Percentiles rank a stretch among this genome's conserved stretches.
phyloP scores from a whole-genome alignment of 208 protist genomes.

The Leishmania arabica region DNA sequence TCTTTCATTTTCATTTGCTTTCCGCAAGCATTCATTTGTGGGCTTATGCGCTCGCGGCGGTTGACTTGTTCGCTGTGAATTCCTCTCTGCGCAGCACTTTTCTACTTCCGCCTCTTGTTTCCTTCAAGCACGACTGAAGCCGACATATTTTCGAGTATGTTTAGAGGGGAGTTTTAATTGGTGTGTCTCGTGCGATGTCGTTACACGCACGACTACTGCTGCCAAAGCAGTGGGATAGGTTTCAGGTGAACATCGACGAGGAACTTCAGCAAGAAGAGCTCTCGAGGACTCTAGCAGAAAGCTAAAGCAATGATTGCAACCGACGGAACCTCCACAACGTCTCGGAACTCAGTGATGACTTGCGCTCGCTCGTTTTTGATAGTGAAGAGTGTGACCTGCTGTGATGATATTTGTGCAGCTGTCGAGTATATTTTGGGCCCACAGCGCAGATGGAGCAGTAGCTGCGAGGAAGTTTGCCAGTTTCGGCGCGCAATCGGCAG shows the following conservation, averaged over 20 bases:
- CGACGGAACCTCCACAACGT: constrained; percentile 37
- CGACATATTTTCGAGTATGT: background rate
- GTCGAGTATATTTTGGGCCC: constrained; percentile 49
- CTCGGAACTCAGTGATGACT: constrained; percentile 27
- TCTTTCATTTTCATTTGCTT: too few species aligned
- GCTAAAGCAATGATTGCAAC: constrained; percentile 53
- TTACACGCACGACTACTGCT: background rate
- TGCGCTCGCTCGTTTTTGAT: constrained; percentile 48
- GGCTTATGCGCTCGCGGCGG: background rate
- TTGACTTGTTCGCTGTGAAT: background rate
- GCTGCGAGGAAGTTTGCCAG: constrained; percentile 41
- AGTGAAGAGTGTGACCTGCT: constrained; percentile 27
- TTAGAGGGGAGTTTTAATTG: background rate
- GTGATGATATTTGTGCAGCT: constrained; percentile 41
- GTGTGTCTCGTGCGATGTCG: constrained; percentile 12
- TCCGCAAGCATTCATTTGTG: too few species aligned
- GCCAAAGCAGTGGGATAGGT: constrained; percentile 16
- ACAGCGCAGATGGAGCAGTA: constrained; percentile 39
- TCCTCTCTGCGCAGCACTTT: background rate
- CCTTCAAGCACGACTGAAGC: background rate
- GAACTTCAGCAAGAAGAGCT: constrained; percentile 47
- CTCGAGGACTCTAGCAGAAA: constrained; percentile 25
- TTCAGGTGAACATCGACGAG: constrained; percentile 34
- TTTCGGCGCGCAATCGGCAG: constrained; percentile 36
- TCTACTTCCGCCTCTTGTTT: background rate